Evolutionary conservation across 441 rosid species (phyloP).

Genomic region (Euphorbia schlechtendalii): DNA sequence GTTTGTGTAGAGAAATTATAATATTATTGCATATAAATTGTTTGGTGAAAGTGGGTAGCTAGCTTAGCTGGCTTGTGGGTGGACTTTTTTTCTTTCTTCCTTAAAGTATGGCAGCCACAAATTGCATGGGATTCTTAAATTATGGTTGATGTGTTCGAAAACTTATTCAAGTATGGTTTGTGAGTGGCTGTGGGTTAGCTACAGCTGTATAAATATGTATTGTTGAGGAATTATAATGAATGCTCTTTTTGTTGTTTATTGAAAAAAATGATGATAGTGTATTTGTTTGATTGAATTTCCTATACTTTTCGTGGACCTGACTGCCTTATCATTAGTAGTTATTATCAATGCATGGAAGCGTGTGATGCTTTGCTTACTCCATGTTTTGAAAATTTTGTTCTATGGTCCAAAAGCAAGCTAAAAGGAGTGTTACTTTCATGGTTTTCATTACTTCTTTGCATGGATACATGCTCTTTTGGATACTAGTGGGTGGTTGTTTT

Average conservation of each 20-base stretch:
- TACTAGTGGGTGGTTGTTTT: too few species aligned
- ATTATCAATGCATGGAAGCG: background rate
- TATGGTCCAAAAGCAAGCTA: background rate
- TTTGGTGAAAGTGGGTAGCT: constrained; percentile 23
- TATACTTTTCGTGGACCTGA: constrained; percentile 3
- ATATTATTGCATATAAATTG: background rate
- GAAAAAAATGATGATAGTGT: too few species aligned
- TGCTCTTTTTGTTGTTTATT: too few species aligned
- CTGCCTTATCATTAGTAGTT: background rate
- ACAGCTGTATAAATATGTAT: too few species aligned
- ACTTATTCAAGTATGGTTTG: constrained; percentile 17
- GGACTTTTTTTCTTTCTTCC: constrained; percentile 14
- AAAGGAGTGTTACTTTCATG: background rate
- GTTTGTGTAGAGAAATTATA: background rate
- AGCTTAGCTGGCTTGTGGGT: constrained; percentile 28
- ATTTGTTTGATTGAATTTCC: too few species aligned
- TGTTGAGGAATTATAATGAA: too few species aligned
- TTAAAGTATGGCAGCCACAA: constrained; percentile 23
- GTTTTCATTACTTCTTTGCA: background rate
- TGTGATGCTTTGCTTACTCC: constrained; percentile 9
- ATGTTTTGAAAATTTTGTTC: background rate
- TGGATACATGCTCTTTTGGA: too few species aligned
- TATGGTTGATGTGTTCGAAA: constrained; percentile 16
- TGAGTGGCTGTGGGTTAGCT: constrained; percentile 19
- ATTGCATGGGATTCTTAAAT: constrained; percentile 13